Evolutionary conservation across 768 basidiomycete species (phyloP).

Genomic region (Sutorius australiensis): DNA sequence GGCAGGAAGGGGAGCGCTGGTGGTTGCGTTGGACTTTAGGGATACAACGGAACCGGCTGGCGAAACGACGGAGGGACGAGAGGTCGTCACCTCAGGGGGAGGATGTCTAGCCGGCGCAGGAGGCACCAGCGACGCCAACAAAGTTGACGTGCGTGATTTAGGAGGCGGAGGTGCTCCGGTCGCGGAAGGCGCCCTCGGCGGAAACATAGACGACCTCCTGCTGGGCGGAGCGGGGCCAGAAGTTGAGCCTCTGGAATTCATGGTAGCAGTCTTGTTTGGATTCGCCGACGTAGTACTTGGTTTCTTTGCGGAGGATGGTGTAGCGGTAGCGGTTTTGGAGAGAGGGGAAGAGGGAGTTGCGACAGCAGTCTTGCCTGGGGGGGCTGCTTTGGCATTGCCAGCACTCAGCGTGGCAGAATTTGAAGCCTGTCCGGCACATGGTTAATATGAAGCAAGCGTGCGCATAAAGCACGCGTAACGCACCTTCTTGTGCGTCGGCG

Average conservation of each 20-base stretch:
- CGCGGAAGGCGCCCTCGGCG: conserved; percentile 39
- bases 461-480: conserved; percentile 21
- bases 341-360: conserved; percentile 31
- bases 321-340: conserved; percentile 28
- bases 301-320: conserved; percentile 31
- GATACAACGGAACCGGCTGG: conserved; percentile 51
- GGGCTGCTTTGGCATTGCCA: conserved; percentile 46
- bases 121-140: conserved; percentile 26
- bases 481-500: conserved; percentile 69
- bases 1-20: conserved; percentile 17
- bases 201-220: conserved; percentile 30
- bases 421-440: conserved; percentile 46
- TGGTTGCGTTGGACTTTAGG: conserved; percentile 38
- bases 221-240: conserved; percentile 32
- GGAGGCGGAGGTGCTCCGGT: conserved; percentile 33
- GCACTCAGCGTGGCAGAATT: conserved; percentile 64
- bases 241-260: conserved; percentile 30
- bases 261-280: conserved; percentile 31
- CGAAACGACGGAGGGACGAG: conserved; percentile 53
- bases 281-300: conserved; percentile 25
- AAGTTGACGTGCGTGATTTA: conserved; percentile 37
- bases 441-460: conserved; percentile 24
- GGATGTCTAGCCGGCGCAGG: conserved; percentile 20
- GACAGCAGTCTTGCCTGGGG: conserved; percentile 40
- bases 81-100: conserved; percentile 22